Base-by-base conservation (phyloP, 2,329 filamentous ascomycete species). In the Diaporthe nobilis region DNA sequence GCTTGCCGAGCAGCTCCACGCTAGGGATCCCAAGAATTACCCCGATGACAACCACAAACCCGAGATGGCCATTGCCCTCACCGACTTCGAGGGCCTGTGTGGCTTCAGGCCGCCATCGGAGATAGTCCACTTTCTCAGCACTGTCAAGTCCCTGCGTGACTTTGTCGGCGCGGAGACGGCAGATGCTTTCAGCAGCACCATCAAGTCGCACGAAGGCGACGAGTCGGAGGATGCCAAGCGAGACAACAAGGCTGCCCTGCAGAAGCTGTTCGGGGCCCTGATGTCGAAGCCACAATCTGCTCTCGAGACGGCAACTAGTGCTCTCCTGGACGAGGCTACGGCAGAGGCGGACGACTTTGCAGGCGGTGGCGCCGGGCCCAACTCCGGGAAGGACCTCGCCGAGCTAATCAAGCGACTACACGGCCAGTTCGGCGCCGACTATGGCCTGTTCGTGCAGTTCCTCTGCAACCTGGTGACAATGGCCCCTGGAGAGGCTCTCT, bases 11-110 rank as follows among this genome's bases (percentile, higher is more conserved):
- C 87, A 95, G 83, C 88, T 99, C 42, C 97, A 98, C 84, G 91
- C 92, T 53, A 92, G 90, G 78, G 96, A 99, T 82, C 90, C 95
- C 67, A 77, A 95, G 86, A 97, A 99, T 88, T 99, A 99, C 83
- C 97, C 96, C 75, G 95, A 99, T 88, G 96, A 98, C 87, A 99
- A 99, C 87, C 97, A 99, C 89, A 99, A 99, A 87, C 97, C 97
- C 47, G 97, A 99, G 86, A 99, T 99, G 97, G 96, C 97, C 77
- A 98, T 99, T 84, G 97, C 97, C 77, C 93, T 99, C 81, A 98
- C 97, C 1, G 93, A 95, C 0, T 99, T 99, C 79, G 96, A 98
- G 83, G 97, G 97, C 0, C 90, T 99, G 47, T 99, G 97, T 81
- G 97, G 97, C 47, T 99, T 99, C 88, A 92, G 97, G 13, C 97